These are phyloP conservation scores for Thelonectria blattea DNA, from an alignment of 2,329 filamentous ascomycete genomes.

Conservation along the genomic window DNA sequence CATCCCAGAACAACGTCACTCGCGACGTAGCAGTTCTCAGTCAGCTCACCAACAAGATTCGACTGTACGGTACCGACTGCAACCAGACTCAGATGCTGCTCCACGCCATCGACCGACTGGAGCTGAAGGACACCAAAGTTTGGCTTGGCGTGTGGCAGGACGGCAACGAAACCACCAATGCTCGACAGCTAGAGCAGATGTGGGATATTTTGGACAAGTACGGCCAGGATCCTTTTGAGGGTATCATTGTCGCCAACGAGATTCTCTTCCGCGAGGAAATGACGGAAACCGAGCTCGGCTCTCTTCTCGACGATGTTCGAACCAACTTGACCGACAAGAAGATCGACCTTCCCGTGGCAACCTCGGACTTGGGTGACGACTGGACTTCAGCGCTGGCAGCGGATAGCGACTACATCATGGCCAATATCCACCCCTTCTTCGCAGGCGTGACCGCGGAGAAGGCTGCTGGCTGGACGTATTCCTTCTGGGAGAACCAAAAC, in stretches of 20 bases:
- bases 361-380: constrained; percentile 86
- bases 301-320: constrained; percentile 71
- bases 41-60: constrained; percentile 85
- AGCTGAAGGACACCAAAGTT: constrained; percentile 78
- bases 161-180: constrained; percentile 80
- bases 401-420: constrained; percentile 88
- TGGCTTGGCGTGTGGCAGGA: constrained; percentile 97
- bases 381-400: constrained; percentile 75
- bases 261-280: constrained; percentile 80
- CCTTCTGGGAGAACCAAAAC: constrained; percentile 79
- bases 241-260: constrained; percentile 83
- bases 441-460: constrained; percentile 72
- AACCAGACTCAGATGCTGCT: constrained; percentile 96
- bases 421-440: constrained; percentile 97
- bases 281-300: constrained; percentile 66
- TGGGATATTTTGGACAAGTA: constrained; percentile 80
- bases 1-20: constrained; percentile 93
- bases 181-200: constrained; percentile 81
- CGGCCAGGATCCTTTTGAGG: constrained; percentile 72
- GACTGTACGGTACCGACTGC: constrained; percentile 94
- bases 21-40: constrained; percentile 88
- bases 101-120: constrained; percentile 76
- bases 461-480: constrained; percentile 81
- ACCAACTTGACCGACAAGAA: constrained; percentile 71
- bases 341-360: constrained; percentile 79